phyloP scores from a whole-genome alignment of 371 early-diverging fungal genomes.

The Mucor lusitanicus region DNA sequence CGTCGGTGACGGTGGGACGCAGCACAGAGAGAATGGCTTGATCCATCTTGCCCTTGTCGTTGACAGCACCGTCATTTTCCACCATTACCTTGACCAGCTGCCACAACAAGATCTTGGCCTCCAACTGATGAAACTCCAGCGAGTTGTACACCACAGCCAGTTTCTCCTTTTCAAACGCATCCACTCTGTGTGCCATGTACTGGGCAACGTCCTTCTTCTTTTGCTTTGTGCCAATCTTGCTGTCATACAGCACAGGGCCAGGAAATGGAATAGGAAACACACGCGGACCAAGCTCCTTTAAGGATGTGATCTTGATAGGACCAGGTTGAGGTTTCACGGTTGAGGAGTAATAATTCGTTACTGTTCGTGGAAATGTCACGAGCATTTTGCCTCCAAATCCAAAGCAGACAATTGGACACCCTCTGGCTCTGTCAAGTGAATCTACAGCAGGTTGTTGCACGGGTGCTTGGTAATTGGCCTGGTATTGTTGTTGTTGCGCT shows the following conservation, averaged over 20 bases:
- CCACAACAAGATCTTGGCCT: conserved; percentile 58
- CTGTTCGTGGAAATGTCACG: conserved; percentile 71
- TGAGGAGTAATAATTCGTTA: conserved; percentile 44
- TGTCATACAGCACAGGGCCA: conserved; percentile 66
- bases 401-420: conserved; percentile 77
- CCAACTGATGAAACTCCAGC: conserved; percentile 26
- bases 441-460: conserved; percentile 43
- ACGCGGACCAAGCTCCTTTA: conserved; percentile 30
- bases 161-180: conserved; percentile 35
- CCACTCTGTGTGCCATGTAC: conserved; percentile 54
- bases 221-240: conserved; percentile 50
- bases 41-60: conserved; percentile 63
- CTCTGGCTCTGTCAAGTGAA: conserved; percentile 67
- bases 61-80: conserved; percentile 68
- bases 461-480: conserved; percentile 5
- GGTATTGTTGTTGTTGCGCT: conserved; percentile 16
- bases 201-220: conserved; percentile 71
- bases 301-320: conserved; percentile 50
- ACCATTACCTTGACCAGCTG: conserved; percentile 60
- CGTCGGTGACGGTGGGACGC: conserved; percentile 25
- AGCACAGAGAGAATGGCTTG: conserved; percentile 53
- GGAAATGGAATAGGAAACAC: conserved; percentile 24
- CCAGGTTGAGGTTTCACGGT: conserved; percentile 63
- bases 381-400: conserved; percentile 89
- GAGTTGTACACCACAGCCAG: conserved; percentile 24